Evolutionary conservation across 495 filamentous ascomycete species (phyloP), one percentile per base, ranked within the genome.

Genomic region (Schizothecium vesticola): DNA sequence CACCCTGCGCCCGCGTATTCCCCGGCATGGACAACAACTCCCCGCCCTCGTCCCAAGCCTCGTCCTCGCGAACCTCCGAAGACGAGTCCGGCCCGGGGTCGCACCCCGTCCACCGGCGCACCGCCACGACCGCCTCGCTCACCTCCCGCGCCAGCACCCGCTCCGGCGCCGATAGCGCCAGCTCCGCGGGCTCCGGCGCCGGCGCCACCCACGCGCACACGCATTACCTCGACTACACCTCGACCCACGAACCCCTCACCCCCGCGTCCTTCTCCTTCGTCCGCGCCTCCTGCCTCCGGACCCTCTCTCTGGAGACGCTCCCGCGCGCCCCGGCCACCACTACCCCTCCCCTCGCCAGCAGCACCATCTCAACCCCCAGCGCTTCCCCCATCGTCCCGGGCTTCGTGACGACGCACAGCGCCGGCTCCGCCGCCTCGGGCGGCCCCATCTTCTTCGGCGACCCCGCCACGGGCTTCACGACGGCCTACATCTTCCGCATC

Each of bases 381-480:
- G 69, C 71, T 36, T 77, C 77, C 19, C 77, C 80, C 21, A 73
- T 51, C 65, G 74, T 76, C 10, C 75, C 80, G 0, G 71, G 75
- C 8, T 79, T 78, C 64, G 84, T 89, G 23, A 87, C 88, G 1
- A 88, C 88, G 1, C 79, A 80, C 72, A 72, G 75, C 73, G 56
- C 77, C 69, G 67, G 80, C 67, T 61, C 76, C 66, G 78, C 80
- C 9, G 76, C 78, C 1, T 85, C 82, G 24, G 84, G 84, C 19
- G 93, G 94, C 0, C 91, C 92, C 12, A 84, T 97, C 56, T 92
- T 92, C 72, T 97, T 97, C 70, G 93, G 93, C 25, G 93, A 97
- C 71, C 84, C 89, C 3, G 79, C 85, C 1, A 87, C 90, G 3
- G 94, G 94, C 58, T 96, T 94, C 79, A 96, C 94, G 3, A 94